Evolutionary conservation across 345 rosid genomes (phyloP), one percentile per base, ranked within the genome.

Genomic region (Syzygium aqueum): DNA sequence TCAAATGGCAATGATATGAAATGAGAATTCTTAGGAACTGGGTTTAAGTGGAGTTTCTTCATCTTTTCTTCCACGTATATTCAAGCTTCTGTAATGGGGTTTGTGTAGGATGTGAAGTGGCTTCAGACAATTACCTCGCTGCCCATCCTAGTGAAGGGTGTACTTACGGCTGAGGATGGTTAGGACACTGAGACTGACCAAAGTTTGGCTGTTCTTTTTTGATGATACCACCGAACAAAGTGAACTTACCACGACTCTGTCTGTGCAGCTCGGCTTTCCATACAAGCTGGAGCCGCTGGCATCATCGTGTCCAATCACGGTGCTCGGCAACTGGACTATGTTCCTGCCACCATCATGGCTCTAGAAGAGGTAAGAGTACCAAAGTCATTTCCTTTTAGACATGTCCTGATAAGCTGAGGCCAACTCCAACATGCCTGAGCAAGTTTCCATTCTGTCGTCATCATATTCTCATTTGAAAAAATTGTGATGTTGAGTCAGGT

Each of bases 241-340:
- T 57, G 51, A 61, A 33, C 63, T 56, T 25, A n/a, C 51, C 13
- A 13, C 30, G 53, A 53, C 85, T 84, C 23, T 84, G 54, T 56
- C 59, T 57, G 25, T 90, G 90, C 95, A 97, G 99, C 99, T 84
- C 93, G 92, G 89, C 82, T 96, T 54, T 94, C 97, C 19, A 46
- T 96, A 84, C 95, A 97, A 77, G 88, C 85, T 78, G 98, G 99
- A 89, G 98, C 94, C 83, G 96, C 99, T 65, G 98, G 99, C 78
- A 97, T 97, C 57, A 95, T 97, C 51, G 99, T 97, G 33, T 97
- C 99, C 87, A 97, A 97, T 85, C 99, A 97, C 1, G 99, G 99
- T 84, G 99, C 98, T 59, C 98, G 99, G 77, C 98, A 97, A 86
- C 98, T 97, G 22, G 99, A 97, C 91, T 96, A 94, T 89, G 96